Evolutionary conservation across 106 monocot genomes (phyloP).

Genomic region (Platanthera zijinensis): DNA sequence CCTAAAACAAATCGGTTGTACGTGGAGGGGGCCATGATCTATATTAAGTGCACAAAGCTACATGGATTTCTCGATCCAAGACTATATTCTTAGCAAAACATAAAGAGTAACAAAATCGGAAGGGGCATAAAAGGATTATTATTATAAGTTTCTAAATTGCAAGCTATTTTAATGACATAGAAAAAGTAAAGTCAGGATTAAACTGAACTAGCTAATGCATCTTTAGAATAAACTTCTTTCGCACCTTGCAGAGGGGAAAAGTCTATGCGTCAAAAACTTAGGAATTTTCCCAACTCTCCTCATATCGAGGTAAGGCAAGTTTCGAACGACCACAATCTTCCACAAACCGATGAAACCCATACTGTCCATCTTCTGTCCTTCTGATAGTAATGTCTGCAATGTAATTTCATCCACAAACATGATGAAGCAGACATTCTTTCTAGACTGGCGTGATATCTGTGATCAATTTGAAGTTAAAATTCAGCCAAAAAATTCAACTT

Average conservation of each 20-base stretch:
- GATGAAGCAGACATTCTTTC: constrained; percentile 85
- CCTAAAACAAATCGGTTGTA: no score
- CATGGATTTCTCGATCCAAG: no score
- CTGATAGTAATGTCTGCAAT: constrained; percentile 55
- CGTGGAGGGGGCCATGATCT: no score
- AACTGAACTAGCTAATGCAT: background rate
- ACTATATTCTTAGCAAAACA: no score
- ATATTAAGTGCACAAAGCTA: no score
- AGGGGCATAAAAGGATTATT: no score
- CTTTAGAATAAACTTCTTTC: background rate
- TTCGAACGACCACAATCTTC: constrained; percentile 75
- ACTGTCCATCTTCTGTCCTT: constrained; percentile 66
- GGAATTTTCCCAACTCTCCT: constrained; percentile 92
- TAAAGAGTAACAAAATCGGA: no score
- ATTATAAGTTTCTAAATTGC: background rate
- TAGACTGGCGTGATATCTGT: constrained; percentile 76
- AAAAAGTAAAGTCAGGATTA: background rate
- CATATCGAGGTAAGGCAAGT: constrained; percentile 74
- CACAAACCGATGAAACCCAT: constrained; percentile 75
- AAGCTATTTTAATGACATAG: background rate
- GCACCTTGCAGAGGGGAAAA: constrained; percentile 90
- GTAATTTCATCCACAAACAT: constrained; percentile 90
- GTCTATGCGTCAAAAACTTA: constrained; percentile 73
- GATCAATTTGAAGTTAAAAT: constrained; percentile 6
- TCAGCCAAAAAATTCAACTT: background rate